Conservation (phyloP, 1,139 yeast species). For the Magnusiomyces magnusii region DNA sequence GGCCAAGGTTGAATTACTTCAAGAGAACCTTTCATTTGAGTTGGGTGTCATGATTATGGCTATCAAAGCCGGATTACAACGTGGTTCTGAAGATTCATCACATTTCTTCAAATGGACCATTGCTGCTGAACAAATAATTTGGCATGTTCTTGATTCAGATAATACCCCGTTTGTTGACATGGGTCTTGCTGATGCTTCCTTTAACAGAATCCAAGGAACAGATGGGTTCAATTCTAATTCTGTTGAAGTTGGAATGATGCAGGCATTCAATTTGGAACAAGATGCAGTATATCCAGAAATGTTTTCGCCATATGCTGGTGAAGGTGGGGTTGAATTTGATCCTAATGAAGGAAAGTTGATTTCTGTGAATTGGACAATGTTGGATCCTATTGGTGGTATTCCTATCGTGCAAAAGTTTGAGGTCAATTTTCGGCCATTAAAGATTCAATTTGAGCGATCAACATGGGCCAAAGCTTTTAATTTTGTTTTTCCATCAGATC, state of each 20-base stretch:
- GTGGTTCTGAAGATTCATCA: slow-evolving; percentile 34
- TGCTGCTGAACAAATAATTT: slow-evolving; percentile 60
- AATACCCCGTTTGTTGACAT: slow-evolving; percentile 65
- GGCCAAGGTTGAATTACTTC: slow-evolving; percentile 46
- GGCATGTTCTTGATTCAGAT: slow-evolving; percentile 59
- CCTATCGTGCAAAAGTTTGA: slow-evolving; percentile 50
- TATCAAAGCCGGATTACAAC: slow-evolving; percentile 45
- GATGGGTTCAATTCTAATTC: slow-evolving; percentile 59
- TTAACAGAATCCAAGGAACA: slow-evolving; percentile 50
- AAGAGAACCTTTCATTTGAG: slow-evolving; percentile 50
- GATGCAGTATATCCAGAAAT: slow-evolving; percentile 63
- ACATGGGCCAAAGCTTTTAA: slow-evolving; percentile 56
- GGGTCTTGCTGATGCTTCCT: slow-evolving; percentile 55
- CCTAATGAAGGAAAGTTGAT: slow-evolving; percentile 36
- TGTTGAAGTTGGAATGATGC: slow-evolving; percentile 54
- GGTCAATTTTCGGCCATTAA: slow-evolving; percentile 54
- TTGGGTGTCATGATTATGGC: slow-evolving; percentile 62
- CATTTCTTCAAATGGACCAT: slow-evolving; percentile 50
- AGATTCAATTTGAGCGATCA: slow-evolving; percentile 62
- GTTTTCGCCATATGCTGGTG: slow-evolving; percentile 44
- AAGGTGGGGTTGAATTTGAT: slow-evolving; percentile 24
- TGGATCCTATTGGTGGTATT: slow-evolving; percentile 83
- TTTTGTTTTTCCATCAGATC: slow-evolving; percentile 55
- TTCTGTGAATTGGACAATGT: slow-evolving; percentile 59
- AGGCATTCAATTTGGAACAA: slow-evolving; percentile 61